phyloP scores from a whole-genome alignment of 106 monocot genomes.

The Gastrodia elata region DNA sequence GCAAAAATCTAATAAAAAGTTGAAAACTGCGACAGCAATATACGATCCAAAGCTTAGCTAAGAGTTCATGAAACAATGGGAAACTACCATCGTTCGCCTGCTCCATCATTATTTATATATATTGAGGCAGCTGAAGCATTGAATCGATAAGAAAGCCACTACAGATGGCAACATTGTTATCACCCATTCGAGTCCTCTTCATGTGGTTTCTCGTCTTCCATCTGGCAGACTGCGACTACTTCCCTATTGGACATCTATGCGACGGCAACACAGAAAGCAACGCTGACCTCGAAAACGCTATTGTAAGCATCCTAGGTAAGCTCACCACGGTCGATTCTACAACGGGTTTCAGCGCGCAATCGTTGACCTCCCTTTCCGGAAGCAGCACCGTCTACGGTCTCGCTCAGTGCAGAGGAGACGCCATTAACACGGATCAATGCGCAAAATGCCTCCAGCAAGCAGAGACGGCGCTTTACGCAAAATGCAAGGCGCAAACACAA shows the following conservation, averaged over 20 bases:
- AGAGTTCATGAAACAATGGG: too few species aligned
- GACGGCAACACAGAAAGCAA: background rate
- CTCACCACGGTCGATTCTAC: background rate
- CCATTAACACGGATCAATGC: background rate
- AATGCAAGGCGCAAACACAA: background rate
- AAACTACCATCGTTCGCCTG: too few species aligned
- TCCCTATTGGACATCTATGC: background rate
- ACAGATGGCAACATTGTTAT: background rate
- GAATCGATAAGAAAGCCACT: too few species aligned
- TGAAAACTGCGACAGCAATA: too few species aligned
- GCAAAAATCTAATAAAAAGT: too few species aligned
- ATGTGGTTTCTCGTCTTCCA: background rate
- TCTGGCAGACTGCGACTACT: background rate
- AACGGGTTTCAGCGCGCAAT: background rate
- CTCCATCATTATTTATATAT: too few species aligned
- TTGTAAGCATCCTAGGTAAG: background rate
- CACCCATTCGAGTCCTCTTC: background rate
- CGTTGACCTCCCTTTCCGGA: background rate
- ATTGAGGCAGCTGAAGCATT: too few species aligned
- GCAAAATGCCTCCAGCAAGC: background rate
- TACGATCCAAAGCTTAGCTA: too few species aligned
- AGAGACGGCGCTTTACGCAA: background rate
- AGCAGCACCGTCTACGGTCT: background rate
- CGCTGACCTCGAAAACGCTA: background rate
- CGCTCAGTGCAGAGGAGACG: background rate